A percentile compares a stretch with the other conserved stretches of the same genome.
phyloP scores from a whole-genome alignment of 768 basidiomycete genomes.

The Rhizopogon rudus region DNA sequence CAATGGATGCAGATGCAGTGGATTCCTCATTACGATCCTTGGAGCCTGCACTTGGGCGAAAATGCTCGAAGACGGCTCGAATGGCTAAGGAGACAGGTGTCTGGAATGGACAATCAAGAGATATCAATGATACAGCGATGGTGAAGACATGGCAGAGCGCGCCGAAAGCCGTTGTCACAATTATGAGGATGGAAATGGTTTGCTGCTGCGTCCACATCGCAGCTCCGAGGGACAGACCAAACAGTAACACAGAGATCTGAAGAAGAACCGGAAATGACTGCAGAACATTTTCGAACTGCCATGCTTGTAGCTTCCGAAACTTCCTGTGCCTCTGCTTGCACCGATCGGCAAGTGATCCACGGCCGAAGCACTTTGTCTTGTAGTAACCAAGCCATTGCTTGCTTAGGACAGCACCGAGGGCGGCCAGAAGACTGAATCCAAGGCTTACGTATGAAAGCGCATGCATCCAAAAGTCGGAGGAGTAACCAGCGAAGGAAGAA shows the following conservation, averaged over 20 bases:
- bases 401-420: slow-evolving; percentile 8
- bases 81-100: not conserved
- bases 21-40: too few species aligned
- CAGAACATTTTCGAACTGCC: slow-evolving; percentile 7
- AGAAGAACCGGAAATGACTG: slow-evolving; percentile 4
- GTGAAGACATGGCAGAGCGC: slow-evolving; percentile 4
- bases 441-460: slow-evolving; percentile 7
- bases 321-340: slow-evolving; percentile 4
- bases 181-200: slow-evolving; percentile 1
- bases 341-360: slow-evolving; percentile 8
- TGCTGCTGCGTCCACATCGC: not conserved
- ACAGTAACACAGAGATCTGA: slow-evolving; percentile 7
- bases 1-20: too few species aligned
- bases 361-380: not conserved
- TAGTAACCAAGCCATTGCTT: not conserved
- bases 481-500: not conserved
- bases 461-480: slow-evolving; percentile 4
- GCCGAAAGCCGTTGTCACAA: not conserved
- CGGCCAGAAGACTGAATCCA: slow-evolving; percentile 4
- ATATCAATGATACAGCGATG: slow-evolving; percentile 4
- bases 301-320: slow-evolving; percentile 3
- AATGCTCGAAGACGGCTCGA: not conserved
- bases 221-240: not conserved
- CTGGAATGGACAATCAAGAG: slow-evolving; percentile 6
- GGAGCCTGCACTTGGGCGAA: too few species aligned